Conservation (phyloP, 208 protist species). For the Wallacemonas sp. region DNA sequence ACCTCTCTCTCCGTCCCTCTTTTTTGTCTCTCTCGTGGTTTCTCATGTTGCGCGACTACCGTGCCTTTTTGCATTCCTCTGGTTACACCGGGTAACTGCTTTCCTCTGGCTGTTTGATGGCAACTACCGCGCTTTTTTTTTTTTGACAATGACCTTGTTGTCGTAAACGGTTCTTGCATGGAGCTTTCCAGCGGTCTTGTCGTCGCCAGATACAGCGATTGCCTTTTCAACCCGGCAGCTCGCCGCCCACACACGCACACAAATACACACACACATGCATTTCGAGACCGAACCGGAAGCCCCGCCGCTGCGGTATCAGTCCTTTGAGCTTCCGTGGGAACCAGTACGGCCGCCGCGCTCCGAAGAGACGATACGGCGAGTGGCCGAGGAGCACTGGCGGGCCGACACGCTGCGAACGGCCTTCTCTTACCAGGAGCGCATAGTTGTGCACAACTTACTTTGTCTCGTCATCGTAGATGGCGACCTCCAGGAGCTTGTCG, state of each 20-base stretch:
- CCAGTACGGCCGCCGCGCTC: conserved; percentile 38
- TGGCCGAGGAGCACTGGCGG: not conserved
- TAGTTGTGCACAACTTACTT: conserved; percentile 56
- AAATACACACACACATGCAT: not conserved
- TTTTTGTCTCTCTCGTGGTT: too few species aligned
- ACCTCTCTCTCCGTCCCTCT: too few species aligned
- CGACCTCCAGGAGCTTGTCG: conserved; percentile 52
- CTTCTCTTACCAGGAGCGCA: conserved; percentile 55
- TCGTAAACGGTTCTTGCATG: too few species aligned
- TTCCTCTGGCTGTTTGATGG: too few species aligned
- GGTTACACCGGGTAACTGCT: too few species aligned
- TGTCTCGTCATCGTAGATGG: conserved; percentile 51
- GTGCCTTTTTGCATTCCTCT: too few species aligned
- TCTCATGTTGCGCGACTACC: too few species aligned
- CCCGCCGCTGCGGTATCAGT: conserved; percentile 23
- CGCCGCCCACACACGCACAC: not conserved
- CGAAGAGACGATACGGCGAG: conserved; percentile 22
- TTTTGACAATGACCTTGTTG: too few species aligned
- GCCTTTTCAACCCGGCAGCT: not conserved
- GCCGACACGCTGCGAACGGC: not conserved
- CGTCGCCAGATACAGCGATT: too few species aligned
- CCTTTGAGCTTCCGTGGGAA: conserved; percentile 62
- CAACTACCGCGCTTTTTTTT: too few species aligned
- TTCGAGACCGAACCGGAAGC: not conserved
- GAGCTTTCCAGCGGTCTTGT: too few species aligned